These are phyloP conservation scores for Agrocybe pediades DNA, from an alignment of 768 basidiomycete genomes.

Conservation along the genomic window DNA sequence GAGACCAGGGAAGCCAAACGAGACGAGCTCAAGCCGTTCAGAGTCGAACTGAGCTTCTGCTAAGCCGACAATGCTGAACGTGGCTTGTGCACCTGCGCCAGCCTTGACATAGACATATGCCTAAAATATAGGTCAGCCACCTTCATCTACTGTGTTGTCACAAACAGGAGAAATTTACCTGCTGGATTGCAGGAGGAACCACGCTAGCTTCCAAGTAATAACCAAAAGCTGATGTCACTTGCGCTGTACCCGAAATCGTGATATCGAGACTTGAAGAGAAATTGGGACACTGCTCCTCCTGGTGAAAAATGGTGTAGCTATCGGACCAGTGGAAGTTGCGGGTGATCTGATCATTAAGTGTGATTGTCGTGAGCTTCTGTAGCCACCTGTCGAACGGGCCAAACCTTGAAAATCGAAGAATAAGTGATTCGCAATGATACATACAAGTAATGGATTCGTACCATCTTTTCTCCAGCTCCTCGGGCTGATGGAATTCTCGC, in stretches of 20 bases:
- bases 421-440: not conserved
- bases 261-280: constrained; percentile 21
- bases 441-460: not conserved
- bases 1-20: constrained; percentile 25
- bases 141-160: not conserved
- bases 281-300: constrained; percentile 23
- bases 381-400: constrained; percentile 23
- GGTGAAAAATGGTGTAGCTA: constrained; percentile 23
- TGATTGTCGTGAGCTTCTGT: constrained; percentile 19
- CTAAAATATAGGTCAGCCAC: not conserved
- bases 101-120: constrained; percentile 2
- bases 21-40: constrained; percentile 8
- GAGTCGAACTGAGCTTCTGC: constrained; percentile 16
- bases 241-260: constrained; percentile 11
- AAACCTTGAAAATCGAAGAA: constrained; percentile 4
- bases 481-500: constrained; percentile 20
- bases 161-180: not conserved
- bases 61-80: constrained; percentile 18
- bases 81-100: constrained; percentile 15
- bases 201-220: constrained; percentile 25
- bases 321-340: constrained; percentile 20
- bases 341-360: constrained; percentile 1
- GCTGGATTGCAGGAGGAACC: constrained; percentile 22
- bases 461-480: constrained; percentile 18
- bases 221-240: constrained; percentile 15